Evolutionary conservation across 1,284 basidiomycete genomes (phyloP).

Genomic region (Clitocybe nebularis): DNA sequence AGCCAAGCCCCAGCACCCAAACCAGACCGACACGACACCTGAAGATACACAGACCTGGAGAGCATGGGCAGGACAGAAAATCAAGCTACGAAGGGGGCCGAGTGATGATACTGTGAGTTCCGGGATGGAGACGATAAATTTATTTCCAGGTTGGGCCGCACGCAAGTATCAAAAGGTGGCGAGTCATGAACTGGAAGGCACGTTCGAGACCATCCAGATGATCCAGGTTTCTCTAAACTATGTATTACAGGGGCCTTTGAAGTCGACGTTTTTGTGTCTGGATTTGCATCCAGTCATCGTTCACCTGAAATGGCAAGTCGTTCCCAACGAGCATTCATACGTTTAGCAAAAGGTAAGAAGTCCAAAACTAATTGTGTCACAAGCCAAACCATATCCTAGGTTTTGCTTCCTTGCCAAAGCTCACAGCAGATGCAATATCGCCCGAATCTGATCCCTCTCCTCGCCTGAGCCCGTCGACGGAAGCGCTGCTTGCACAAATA

Average conservation of each 20-base stretch:
- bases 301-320: constrained; percentile 62
- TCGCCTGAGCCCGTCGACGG: constrained; percentile 39
- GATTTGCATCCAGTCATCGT: constrained; percentile 64
- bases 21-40: constrained; percentile 10
- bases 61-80: constrained; percentile 43
- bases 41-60: constrained; percentile 32
- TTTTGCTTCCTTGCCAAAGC: constrained; percentile 61
- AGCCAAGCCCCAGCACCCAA: constrained; percentile 4
- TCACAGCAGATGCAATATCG: constrained; percentile 24
- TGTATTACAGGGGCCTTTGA: constrained; percentile 44
- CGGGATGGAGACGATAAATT: constrained; percentile 33
- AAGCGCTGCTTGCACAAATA: constrained; percentile 39
- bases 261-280: constrained; percentile 70
- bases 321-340: constrained; percentile 72
- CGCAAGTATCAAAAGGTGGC: constrained; percentile 29
- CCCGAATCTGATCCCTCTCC: constrained; percentile 18
- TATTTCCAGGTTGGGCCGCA: constrained; percentile 54
- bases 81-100: constrained; percentile 26
- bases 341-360: constrained; percentile 69
- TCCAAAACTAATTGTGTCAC: neutral
- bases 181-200: constrained; percentile 20
- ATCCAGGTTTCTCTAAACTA: neutral
- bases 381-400: constrained; percentile 30
- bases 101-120: constrained; percentile 10
- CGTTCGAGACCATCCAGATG: constrained; percentile 7